These are phyloP conservation scores for Phialophora expanda DNA, from an alignment of 2,329 filamentous ascomycete genomes.

Conservation along the genomic window DNA sequence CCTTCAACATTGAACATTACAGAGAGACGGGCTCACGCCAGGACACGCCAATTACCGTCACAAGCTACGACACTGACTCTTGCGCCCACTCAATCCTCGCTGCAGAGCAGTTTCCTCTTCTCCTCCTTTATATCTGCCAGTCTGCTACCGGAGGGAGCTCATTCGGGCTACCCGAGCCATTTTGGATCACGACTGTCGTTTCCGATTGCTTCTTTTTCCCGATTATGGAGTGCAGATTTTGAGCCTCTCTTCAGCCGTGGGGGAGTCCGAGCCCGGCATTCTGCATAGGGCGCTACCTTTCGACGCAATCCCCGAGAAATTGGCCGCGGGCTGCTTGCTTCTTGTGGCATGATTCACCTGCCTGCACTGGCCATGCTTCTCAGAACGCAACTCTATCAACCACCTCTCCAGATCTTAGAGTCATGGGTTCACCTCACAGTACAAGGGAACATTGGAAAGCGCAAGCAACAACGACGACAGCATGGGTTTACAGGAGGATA, in stretches of 20 bases:
- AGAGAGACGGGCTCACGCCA: conserved; percentile 40
- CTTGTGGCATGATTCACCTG: conserved; percentile 4
- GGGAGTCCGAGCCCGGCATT: conserved; percentile 14
- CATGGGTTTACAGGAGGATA: conserved; percentile 17
- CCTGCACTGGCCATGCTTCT: conserved; percentile 8
- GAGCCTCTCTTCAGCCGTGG: conserved; percentile 13
- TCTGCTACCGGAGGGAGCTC: conserved; percentile 2
- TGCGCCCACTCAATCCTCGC: conserved; percentile 7
- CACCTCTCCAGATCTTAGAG: conserved; percentile 9
- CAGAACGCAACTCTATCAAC: neutral
- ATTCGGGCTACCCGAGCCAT: conserved; percentile 16
- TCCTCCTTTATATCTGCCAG: neutral
- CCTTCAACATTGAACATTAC: conserved; percentile 30
- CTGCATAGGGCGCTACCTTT: conserved; percentile 1
- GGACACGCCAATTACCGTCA: conserved; percentile 30
- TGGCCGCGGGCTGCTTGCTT: neutral
- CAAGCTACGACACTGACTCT: conserved; percentile 20
- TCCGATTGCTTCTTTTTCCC: conserved; percentile 21
- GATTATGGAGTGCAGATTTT: conserved; percentile 6
- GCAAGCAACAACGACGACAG: conserved; percentile 8
- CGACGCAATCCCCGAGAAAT: neutral
- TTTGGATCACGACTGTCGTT: conserved; percentile 28
- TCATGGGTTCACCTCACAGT: conserved; percentile 22
- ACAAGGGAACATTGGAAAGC: conserved; percentile 19
- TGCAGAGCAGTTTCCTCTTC: neutral